phyloP scores from a whole-genome alignment of 768 basidiomycete genomes.

The Rhizopogon sp. region DNA sequence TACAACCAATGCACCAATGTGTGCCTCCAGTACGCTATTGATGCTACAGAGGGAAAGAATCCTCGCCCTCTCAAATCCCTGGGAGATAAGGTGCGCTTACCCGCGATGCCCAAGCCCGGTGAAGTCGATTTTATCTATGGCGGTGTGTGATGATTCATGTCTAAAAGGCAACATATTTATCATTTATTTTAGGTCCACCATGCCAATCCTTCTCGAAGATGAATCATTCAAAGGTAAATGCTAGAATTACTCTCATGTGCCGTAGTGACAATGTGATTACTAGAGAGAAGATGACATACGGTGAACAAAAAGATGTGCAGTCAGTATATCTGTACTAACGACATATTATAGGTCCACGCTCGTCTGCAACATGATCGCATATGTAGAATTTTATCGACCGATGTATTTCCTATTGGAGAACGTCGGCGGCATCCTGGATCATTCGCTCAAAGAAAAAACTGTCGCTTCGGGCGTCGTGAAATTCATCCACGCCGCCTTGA shows the following conservation, averaged over 20 bases:
- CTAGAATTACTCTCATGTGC: neutral
- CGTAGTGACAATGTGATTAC: neutral
- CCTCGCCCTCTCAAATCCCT: constrained; percentile 36
- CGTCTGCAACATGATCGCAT: constrained; percentile 66
- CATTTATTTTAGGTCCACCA: constrained; percentile 51
- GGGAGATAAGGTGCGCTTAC: constrained; percentile 32
- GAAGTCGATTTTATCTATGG: constrained; percentile 73
- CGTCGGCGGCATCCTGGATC: constrained; percentile 55
- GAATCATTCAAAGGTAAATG: constrained; percentile 56
- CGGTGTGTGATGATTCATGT: constrained; percentile 35
- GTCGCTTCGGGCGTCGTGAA: constrained; percentile 61
- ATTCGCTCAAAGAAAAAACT: constrained; percentile 37
- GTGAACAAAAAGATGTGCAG: constrained; percentile 21
- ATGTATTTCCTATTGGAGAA: constrained; percentile 69
- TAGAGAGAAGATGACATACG: constrained; percentile 59
- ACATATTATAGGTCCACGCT: constrained; percentile 46
- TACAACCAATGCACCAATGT: constrained; percentile 62
- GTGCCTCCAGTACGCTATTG: constrained; percentile 55
- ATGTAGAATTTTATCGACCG: constrained; percentile 60
- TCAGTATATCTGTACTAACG: neutral
- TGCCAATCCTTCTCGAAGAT: constrained; percentile 69
- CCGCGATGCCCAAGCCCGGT: constrained; percentile 49
- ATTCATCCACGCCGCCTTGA: constrained; percentile 54
- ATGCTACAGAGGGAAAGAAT: constrained; percentile 35
- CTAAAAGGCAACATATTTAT: neutral